Percentiles rank a stretch among this genome's conserved stretches.
These are phyloP conservation scores for Lablab purpureus DNA, from an alignment of 306 rosid species.

Conservation along the genomic window DNA sequence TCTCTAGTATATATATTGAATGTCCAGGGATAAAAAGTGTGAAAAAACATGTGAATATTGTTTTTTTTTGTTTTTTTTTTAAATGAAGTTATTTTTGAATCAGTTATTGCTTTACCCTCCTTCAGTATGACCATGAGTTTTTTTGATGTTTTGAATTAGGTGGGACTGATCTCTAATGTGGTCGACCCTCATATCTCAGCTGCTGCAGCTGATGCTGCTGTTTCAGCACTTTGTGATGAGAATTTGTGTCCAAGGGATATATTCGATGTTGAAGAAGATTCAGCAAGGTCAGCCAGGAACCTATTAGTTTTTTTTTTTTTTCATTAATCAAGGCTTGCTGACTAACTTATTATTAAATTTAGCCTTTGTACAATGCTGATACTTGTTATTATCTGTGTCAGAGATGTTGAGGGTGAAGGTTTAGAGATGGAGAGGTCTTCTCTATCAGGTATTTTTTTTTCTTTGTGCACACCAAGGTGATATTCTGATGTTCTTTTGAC, in stretches of 20 bases:
- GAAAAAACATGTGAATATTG: background rate
- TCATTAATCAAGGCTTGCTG: slow-evolving; percentile 34
- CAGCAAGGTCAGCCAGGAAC: slow-evolving; percentile 64
- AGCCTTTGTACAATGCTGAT: slow-evolving; percentile 33
- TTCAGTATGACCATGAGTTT: slow-evolving; percentile 19
- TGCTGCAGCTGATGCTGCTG: slow-evolving; percentile 90
- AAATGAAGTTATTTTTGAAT: background rate
- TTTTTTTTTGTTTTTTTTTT: background rate
- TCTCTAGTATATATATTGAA: slow-evolving; percentile 1
- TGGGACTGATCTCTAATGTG: slow-evolving; percentile 75
- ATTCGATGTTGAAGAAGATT: slow-evolving; percentile 65
- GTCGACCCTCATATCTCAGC: slow-evolving; percentile 83
- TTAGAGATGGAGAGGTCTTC: slow-evolving; percentile 55
- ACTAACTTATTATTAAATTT: slow-evolving; percentile 34
- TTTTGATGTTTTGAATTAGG: slow-evolving; percentile 64
- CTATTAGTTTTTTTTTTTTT: slow-evolving; percentile 17
- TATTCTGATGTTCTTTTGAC: slow-evolving; percentile 32
- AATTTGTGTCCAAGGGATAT: slow-evolving; percentile 72
- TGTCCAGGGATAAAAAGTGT: background rate
- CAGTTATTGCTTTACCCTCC: slow-evolving; percentile 2
- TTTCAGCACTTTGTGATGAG: slow-evolving; percentile 79
- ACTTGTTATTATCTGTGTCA: slow-evolving; percentile 50
- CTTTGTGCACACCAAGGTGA: slow-evolving; percentile 23
- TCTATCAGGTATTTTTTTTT: slow-evolving; percentile 63
- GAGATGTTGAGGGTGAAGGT: slow-evolving; percentile 61